Conservation (phyloP, 2,329 filamentous ascomycete species). For the Colletotrichum siamense region DNA sequence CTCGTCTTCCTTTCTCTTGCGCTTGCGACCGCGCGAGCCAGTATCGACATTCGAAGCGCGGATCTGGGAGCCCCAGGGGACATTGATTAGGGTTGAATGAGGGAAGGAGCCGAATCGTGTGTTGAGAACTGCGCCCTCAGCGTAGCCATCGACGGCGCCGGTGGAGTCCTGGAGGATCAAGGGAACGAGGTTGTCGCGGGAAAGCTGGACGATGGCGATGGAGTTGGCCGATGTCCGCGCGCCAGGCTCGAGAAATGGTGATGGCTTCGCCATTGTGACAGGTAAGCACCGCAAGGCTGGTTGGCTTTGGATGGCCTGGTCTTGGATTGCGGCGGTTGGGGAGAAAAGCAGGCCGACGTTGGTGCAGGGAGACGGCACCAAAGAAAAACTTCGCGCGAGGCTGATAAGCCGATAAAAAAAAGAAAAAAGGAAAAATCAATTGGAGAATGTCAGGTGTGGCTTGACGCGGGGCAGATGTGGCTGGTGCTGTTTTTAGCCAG, state of each 20-base stretch:
- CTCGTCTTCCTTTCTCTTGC: constrained; percentile 57
- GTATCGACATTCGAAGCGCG: constrained; percentile 90
- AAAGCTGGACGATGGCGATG: constrained; percentile 86
- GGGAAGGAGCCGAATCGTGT: constrained; percentile 94
- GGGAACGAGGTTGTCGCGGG: constrained; percentile 83
- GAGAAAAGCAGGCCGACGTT: background rate
- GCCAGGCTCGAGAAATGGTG: constrained; percentile 81
- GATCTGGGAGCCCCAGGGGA: constrained; percentile 92
- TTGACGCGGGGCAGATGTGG: constrained; percentile 15
- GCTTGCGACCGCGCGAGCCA: constrained; percentile 80
- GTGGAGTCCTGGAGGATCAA: constrained; percentile 69
- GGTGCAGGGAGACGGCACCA: background rate
- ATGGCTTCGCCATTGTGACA: constrained; percentile 49
- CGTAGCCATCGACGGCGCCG: constrained; percentile 72
- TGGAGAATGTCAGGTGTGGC: background rate
- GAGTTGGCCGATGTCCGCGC: constrained; percentile 64
- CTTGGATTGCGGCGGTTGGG: background rate
- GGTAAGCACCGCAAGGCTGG: background rate
- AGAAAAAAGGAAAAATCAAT: background rate
- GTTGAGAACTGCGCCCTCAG: constrained; percentile 81
- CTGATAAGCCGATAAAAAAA: background rate
- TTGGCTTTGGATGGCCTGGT: background rate
- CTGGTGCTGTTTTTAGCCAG: rapidly evolving
- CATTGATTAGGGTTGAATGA: constrained; percentile 75
- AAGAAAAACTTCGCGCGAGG: constrained; percentile 10